A percentile compares a stretch with the other conserved stretches of the same genome.
phyloP scores from a whole-genome alignment of 2,329 filamentous ascomycete genomes.

The Aspergillus pseudonomiae region DNA sequence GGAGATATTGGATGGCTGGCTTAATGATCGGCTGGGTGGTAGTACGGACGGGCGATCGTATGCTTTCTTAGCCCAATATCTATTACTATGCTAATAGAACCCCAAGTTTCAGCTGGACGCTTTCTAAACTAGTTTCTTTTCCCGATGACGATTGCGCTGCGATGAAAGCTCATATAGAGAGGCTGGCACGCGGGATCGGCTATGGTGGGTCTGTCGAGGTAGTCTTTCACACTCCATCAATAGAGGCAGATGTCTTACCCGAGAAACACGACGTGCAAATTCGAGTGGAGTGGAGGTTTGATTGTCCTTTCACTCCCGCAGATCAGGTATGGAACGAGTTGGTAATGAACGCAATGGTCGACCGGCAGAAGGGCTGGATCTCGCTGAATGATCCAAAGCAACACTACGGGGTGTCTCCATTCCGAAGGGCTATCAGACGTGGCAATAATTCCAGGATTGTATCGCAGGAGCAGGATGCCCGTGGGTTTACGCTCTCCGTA shows the following conservation, averaged over 20 bases:
- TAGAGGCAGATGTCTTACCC: constrained; percentile 3
- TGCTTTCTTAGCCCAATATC: background rate
- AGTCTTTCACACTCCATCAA: background rate
- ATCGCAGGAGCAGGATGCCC: background rate
- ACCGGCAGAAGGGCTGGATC: constrained; percentile 5
- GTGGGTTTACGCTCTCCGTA: background rate
- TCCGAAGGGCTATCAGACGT: constrained; percentile 6
- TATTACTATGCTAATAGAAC: background rate
- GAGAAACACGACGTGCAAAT: background rate
- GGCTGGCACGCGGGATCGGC: background rate
- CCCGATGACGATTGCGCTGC: constrained; percentile 1
- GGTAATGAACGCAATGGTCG: constrained; percentile 8
- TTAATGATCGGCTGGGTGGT: background rate
- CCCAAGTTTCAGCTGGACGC: constrained; percentile 2
- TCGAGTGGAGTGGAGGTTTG: constrained; percentile 5
- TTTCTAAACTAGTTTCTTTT: background rate
- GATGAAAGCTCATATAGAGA: constrained; percentile 9
- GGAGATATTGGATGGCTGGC: constrained; percentile 1
- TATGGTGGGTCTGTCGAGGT: constrained; percentile 3
- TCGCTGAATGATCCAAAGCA: background rate
- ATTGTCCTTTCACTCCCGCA: background rate
- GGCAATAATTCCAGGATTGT: constrained; percentile 1
- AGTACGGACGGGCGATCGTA: background rate
- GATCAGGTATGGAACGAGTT: background rate
- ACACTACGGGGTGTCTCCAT: constrained; percentile 7